Evolutionary conservation across 257 asterid genomes (phyloP).

Genomic region (Handroanthus guayacan): DNA sequence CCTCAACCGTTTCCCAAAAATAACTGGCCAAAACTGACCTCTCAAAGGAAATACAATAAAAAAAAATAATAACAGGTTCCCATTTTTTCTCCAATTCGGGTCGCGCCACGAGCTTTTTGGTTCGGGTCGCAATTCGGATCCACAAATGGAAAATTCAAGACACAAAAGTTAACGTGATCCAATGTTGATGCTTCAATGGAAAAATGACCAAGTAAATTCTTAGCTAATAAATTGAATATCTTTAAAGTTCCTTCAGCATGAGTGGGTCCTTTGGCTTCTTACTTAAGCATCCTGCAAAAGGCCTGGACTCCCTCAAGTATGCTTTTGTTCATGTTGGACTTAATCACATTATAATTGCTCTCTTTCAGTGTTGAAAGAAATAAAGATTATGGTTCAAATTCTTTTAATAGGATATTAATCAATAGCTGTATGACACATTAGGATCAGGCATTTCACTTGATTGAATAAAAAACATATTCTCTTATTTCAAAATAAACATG

Average conservation of each 20-base stretch:
- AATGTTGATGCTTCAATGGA: constrained; percentile 8
- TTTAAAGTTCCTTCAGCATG: background rate
- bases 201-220: background rate
- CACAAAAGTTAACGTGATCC: background rate
- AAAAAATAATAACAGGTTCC: no score
- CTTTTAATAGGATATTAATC: background rate
- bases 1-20: no score
- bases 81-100: no score
- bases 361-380: background rate
- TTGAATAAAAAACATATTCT: background rate
- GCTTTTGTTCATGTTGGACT: background rate
- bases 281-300: background rate
- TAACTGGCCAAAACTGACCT: no score
- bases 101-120: no score
- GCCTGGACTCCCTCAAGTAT: background rate
- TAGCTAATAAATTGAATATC: background rate
- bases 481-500: background rate
- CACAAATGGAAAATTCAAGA: no score
- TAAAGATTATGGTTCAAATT: background rate
- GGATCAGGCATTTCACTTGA: constrained; percentile 7
- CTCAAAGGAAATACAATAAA: no score
- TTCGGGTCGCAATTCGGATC: no score
- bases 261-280: background rate
- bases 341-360: background rate
- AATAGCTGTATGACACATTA: background rate